A percentile compares a stretch with the other conserved stretches of the same genome.
Evolutionary conservation across 108 stramenopile genomes (phyloP).

Genomic region (Nannochloropsis salina): DNA sequence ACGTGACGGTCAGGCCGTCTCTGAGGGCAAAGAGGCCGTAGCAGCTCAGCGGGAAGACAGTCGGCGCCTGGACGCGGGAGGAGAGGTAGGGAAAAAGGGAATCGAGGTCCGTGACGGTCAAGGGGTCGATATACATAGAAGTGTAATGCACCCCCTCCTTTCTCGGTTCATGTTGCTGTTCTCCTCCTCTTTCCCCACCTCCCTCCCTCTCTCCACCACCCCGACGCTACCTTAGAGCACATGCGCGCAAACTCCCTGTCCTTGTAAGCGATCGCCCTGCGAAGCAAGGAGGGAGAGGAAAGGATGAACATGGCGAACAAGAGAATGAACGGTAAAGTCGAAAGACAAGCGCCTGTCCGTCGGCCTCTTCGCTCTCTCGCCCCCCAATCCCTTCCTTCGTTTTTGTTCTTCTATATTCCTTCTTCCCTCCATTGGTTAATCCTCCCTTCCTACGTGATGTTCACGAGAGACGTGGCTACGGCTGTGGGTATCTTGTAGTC

Average conservation of each 20-base stretch:
- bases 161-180: too few species aligned
- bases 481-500: slow-evolving; percentile 17
- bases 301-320: background rate
- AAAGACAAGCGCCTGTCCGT: too few species aligned
- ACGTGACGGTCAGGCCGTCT: slow-evolving; percentile 12
- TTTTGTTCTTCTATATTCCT: background rate
- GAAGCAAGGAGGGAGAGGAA: background rate
- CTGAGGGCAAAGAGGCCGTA: slow-evolving; percentile 18
- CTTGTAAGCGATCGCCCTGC: background rate
- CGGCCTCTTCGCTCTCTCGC: too few species aligned
- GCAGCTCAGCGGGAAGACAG: background rate
- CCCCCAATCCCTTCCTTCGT: background rate
- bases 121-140: too few species aligned
- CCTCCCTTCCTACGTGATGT: background rate
- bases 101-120: background rate
- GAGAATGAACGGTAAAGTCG: background rate
- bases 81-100: background rate
- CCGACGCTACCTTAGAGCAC: background rate
- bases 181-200: background rate
- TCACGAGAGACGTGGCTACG: slow-evolving; percentile 15
- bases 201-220: background rate
- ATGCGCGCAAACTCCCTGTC: background rate
- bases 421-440: background rate
- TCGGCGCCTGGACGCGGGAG: background rate
- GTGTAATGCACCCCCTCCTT: too few species aligned